These are phyloP conservation scores for Debaryomyces nepalensis DNA, from an alignment of 1,139 yeast genomes.

Conservation along the genomic window DNA sequence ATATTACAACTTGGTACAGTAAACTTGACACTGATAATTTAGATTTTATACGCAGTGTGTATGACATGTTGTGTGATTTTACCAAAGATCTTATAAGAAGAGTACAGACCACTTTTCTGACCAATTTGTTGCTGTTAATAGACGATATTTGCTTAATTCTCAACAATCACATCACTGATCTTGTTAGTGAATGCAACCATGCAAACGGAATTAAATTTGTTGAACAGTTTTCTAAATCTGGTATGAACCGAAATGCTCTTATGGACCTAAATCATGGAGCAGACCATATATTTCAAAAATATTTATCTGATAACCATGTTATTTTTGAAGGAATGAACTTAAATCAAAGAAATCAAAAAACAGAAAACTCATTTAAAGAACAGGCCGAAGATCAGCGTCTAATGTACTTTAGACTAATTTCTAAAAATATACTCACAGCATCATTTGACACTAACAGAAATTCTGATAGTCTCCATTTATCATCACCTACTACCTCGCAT, in stretches of 20 bases:
- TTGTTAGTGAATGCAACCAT: constrained; percentile 21
- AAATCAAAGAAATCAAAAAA: not conserved
- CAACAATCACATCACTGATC: constrained; percentile 32
- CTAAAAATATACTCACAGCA: constrained; percentile 26
- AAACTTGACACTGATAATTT: constrained; percentile 46
- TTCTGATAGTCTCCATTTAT: constrained; percentile 14
- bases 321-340: constrained; percentile 20
- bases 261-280: constrained; percentile 15
- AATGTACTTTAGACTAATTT: constrained; percentile 33
- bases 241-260: constrained; percentile 13
- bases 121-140: constrained; percentile 20
- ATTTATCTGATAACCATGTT: constrained; percentile 21
- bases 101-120: constrained; percentile 21
- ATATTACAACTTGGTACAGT: constrained; percentile 45
- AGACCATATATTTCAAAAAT: constrained; percentile 8
- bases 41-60: constrained; percentile 39
- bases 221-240: constrained; percentile 17
- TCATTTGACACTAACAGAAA: constrained; percentile 21
- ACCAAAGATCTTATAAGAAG: constrained; percentile 31
- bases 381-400: constrained; percentile 13
- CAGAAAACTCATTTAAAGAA: not conserved
- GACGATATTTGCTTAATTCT: constrained; percentile 34
- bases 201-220: constrained; percentile 21
- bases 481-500: constrained; percentile 29
- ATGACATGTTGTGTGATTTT: constrained; percentile 35